Evolutionary conservation across 192 early-diverging fungal genomes (phyloP).

Genomic region (Cladochytrium replicatum): DNA sequence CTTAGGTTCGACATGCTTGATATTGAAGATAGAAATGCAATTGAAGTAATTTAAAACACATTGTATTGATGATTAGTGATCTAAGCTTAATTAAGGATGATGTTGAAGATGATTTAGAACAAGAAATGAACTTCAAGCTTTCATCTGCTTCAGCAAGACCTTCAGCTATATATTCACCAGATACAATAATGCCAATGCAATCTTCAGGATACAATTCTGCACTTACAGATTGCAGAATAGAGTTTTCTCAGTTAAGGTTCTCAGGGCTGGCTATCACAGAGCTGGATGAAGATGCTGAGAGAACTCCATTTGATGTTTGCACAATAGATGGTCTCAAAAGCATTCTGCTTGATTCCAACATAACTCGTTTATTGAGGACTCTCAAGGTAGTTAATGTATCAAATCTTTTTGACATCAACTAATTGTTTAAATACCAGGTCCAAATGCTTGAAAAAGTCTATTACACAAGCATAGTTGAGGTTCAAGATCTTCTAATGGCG

Average conservation of each 20-base stretch:
- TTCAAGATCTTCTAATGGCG: conserved; percentile 22
- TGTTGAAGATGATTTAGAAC: conserved; percentile 33
- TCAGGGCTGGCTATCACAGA: conserved; percentile 38
- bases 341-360: conserved; percentile 11
- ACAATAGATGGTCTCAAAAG: conserved; percentile 20
- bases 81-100: not conserved
- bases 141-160: no score
- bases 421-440: conserved; percentile 11
- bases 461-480: conserved; percentile 29
- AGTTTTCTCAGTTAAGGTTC: no score
- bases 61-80: not conserved
- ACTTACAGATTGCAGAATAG: no score
- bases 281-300: conserved; percentile 30
- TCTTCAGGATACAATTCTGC: no score
- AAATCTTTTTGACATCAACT: not conserved
- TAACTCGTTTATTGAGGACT: conserved; percentile 15
- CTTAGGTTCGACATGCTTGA: conserved; percentile 40
- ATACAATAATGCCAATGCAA: no score
- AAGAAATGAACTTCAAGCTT: no score
- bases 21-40: conserved; percentile 27
- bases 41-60: conserved; percentile 20
- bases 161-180: no score
- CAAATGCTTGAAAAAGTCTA: conserved; percentile 40
- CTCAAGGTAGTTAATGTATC: conserved; percentile 23
- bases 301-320: conserved; percentile 22